Percentiles rank a stretch among this genome's conserved stretches.
These are phyloP conservation scores for Aspergillus fumigatus DNA, from an alignment of 2,329 filamentous ascomycete genomes.

Conservation along the genomic window DNA sequence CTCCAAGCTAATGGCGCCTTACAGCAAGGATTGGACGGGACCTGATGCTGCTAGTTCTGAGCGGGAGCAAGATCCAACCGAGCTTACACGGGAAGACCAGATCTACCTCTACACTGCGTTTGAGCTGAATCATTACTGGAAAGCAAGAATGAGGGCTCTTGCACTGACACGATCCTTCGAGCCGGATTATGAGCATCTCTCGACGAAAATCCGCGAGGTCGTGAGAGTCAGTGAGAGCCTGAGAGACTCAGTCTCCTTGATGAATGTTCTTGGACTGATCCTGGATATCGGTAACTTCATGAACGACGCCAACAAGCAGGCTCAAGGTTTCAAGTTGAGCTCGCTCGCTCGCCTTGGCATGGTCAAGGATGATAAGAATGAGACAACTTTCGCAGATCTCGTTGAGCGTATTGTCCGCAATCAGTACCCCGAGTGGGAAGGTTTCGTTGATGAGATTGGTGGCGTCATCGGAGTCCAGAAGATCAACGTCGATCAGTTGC, in stretches of 20 bases:
- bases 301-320: conserved; percentile 99
- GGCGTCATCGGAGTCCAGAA: conserved; percentile 78
- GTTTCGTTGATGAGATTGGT: conserved; percentile 76
- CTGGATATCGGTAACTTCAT: conserved; percentile 99
- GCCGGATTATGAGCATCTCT: conserved; percentile 85
- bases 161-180: conserved; percentile 80
- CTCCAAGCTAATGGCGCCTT: conserved; percentile 86
- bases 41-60: conserved; percentile 71
- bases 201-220: conserved; percentile 78
- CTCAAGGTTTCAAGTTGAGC: conserved; percentile 94
- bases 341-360: conserved; percentile 88
- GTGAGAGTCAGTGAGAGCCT: conserved; percentile 82
- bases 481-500: conserved; percentile 90
- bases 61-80: conserved; percentile 78
- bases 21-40: conserved; percentile 94
- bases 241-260: conserved; percentile 83
- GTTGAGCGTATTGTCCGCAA: conserved; percentile 95
- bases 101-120: conserved; percentile 91
- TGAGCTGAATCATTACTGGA: conserved; percentile 97
- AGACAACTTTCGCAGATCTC: conserved; percentile 90
- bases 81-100: conserved; percentile 92
- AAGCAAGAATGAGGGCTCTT: conserved; percentile 90
- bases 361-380: conserved; percentile 99
- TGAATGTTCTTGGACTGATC: conserved; percentile 94
- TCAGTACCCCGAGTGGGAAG: conserved; percentile 94